Base-by-base conservation (phyloP, 1,284 basidiomycete genomes). In the Tilletiopsis washingtonensis region DNA sequence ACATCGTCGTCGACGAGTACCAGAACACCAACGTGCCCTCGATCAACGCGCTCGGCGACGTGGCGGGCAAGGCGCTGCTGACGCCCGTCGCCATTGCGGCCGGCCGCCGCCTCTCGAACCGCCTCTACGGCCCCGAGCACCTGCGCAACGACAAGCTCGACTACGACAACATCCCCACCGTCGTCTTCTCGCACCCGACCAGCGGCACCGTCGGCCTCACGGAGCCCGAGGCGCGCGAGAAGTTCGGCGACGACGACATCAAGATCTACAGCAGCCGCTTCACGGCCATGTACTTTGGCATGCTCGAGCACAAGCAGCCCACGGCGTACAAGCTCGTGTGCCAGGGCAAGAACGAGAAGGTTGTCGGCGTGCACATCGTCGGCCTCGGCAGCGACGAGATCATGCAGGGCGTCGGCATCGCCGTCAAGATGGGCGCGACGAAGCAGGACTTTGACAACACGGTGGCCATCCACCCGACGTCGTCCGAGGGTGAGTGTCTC, bases 11-110 rank as follows among this genome's bases (percentile, higher is more conserved):
- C 36, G 88, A 98, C 76, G 86, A 93, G 70, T 96, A 83, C 74
- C 93, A 99, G 52, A 56, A 65, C 50, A 67, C 88, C 44, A 82
- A 76, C 54, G 81, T 91, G 15, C 76, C 80, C 17, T 79, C 81
- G 49, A 78, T 98, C 60, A 85, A 81, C 47, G 82, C 90, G 3
- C 84, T 98, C 54, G 94, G 93, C 7, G 93, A 99, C 73, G 88
- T 91, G 14, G 82, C 82, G 58, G 93, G 93, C 54, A 91, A 93
- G 76, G 88, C 83, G 21, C 77, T 91, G 24, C 79, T 99, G 54
- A 99, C 93, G 1, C 93, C 94, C n/a, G 94, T 99, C 5, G 94
- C 93, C 20, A 94, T 99, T 56, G 93, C 93, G 43, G 94, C 94
- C 4, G 93, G 91, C 21, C 79, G 93, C 51, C 78, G 89, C 55